Conservation (phyloP, 148 eudicot species). For the Rheum nobile region DNA sequence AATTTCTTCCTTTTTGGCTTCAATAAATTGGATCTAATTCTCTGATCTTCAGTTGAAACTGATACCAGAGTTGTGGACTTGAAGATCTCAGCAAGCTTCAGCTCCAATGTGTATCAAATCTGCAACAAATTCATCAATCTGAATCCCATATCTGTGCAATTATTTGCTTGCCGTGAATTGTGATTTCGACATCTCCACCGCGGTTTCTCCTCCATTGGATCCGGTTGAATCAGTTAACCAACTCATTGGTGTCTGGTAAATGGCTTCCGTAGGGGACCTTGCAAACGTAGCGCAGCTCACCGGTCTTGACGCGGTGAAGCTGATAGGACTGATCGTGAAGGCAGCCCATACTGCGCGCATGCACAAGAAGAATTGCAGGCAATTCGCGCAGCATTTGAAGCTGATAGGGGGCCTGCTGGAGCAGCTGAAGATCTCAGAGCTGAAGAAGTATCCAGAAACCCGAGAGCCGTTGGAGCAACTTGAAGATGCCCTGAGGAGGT, state of each 20-base stretch:
- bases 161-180: not conserved
- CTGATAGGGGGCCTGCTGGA: slow-evolving; percentile 75
- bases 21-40: not conserved
- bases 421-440: slow-evolving; percentile 73
- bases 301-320: slow-evolving; percentile 64
- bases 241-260: not conserved
- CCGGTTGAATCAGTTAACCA: not conserved
- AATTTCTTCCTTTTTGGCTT: not conserved
- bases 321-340: slow-evolving; percentile 73
- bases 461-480: slow-evolving; percentile 95
- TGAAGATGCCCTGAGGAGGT: slow-evolving; percentile 86
- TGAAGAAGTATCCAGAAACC: slow-evolving; percentile 77
- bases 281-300: slow-evolving; percentile 74
- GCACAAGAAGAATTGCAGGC: slow-evolving; percentile 91
- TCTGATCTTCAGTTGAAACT: not conserved
- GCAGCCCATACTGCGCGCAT: slow-evolving; percentile 84
- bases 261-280: slow-evolving; percentile 37
- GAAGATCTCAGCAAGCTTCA: not conserved
- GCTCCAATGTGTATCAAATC: not conserved
- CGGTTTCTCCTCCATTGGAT: not conserved
- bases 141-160: not conserved
- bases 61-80: not conserved
- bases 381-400: slow-evolving; percentile 81
- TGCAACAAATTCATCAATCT: not conserved
- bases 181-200: not conserved